A percentile compares a stretch with the other conserved stretches of the same genome.
Evolutionary conservation across 1,284 basidiomycete genomes (phyloP).

Genomic region (Xerocomus amazonicus): DNA sequence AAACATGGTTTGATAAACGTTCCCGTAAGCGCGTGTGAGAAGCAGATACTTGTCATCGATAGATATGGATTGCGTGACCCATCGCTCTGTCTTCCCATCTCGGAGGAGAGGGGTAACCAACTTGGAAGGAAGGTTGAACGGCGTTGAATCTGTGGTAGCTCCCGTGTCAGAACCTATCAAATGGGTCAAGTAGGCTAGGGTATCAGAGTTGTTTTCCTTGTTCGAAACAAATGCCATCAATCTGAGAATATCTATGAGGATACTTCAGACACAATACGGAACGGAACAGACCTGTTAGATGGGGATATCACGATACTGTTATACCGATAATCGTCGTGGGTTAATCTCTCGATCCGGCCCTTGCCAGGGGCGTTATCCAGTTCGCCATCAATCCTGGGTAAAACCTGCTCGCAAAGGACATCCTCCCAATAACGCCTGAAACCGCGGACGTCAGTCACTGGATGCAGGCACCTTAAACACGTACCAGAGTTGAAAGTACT

Average conservation of each 20-base stretch:
- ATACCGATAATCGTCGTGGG: conserved; percentile 35
- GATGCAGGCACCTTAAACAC: neutral
- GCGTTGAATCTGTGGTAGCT: conserved; percentile 19
- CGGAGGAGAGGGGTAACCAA: conserved; percentile 30
- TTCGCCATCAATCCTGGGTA: conserved; percentile 34
- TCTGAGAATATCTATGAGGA: conserved; percentile 18
- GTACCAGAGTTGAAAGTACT: conserved; percentile 39
- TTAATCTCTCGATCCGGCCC: conserved; percentile 38
- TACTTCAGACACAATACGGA: neutral
- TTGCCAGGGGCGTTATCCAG: conserved; percentile 35
- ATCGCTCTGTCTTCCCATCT: conserved; percentile 30
- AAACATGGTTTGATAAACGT: conserved; percentile 30
- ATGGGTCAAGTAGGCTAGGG: conserved; percentile 31
- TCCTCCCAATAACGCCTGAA: conserved; percentile 42
- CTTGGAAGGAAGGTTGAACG: conserved; percentile 30
- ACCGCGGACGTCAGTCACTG: neutral
- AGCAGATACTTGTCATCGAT: conserved; percentile 35
- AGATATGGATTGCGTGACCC: conserved; percentile 30
- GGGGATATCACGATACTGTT: conserved; percentile 24
- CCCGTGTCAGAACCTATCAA: conserved; percentile 31
- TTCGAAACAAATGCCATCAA: conserved; percentile 36
- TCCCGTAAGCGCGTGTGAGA: conserved; percentile 26
- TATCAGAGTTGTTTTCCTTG: conserved; percentile 36
- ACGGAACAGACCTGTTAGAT: conserved; percentile 31
- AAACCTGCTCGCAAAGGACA: conserved; percentile 15